Percentiles rank a stretch among this genome's conserved stretches.
Conservation (phyloP, 768 basidiomycete genomes). For the Crucibulum laeve region DNA sequence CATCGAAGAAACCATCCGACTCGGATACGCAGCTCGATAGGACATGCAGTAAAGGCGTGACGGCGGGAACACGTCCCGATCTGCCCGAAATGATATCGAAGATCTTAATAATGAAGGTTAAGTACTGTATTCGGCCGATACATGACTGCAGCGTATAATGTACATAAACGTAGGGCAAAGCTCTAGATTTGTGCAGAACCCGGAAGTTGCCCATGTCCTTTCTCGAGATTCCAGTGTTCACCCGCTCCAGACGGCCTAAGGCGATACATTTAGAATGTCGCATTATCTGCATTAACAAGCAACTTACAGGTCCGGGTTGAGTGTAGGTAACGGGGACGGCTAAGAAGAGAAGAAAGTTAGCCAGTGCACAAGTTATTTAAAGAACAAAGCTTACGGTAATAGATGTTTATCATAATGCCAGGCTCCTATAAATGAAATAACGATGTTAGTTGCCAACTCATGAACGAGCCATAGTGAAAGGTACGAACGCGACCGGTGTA, state of each 20-base stretch:
- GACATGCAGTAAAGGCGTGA: not conserved
- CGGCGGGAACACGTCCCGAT: not conserved
- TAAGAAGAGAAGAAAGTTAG: not conserved
- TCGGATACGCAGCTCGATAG: not conserved
- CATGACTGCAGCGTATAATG: too few relatives aligned
- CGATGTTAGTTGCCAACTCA: not conserved
- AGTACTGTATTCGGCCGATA: too few relatives aligned
- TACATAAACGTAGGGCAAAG: too few relatives aligned
- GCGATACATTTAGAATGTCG: not conserved
- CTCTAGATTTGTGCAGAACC: not conserved
- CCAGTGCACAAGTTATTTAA: not conserved
- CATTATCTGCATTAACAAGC: not conserved
- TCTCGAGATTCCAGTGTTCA: too few relatives aligned
- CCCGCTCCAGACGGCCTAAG: constrained; percentile 8
- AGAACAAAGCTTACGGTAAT: constrained; percentile 1
- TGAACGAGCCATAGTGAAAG: not conserved
- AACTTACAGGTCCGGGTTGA: constrained; percentile 9
- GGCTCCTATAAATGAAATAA: constrained; percentile 5
- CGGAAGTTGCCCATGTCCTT: not conserved
- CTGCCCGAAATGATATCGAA: not conserved
- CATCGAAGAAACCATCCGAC: not conserved
- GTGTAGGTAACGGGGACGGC: constrained; percentile 7
- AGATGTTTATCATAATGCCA: constrained; percentile 10
- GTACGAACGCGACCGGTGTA: constrained; percentile 6
- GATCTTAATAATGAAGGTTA: not conserved